A percentile compares a stretch with the other conserved stretches of the same genome.
Evolutionary conservation across 495 filamentous ascomycete species (phyloP).

Genomic region (Thermochaetoides thermophila): DNA sequence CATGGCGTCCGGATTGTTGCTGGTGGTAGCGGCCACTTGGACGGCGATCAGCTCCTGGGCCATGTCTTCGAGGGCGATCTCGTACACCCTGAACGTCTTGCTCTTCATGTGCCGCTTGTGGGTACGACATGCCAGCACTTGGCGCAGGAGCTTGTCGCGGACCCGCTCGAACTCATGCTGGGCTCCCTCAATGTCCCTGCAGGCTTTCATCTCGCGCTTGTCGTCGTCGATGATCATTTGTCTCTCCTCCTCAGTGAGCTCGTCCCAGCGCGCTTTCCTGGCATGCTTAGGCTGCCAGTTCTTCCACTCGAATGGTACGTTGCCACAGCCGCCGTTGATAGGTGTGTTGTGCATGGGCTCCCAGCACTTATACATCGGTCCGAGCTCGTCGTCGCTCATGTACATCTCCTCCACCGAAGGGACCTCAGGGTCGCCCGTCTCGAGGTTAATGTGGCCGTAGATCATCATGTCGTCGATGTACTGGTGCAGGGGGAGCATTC

Average conservation of each 20-base stretch:
- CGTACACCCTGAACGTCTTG: no score
- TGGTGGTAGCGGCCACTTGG: not conserved
- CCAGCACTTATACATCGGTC: slow-evolving; percentile 5
- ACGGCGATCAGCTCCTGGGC: no score
- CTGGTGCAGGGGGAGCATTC: slow-evolving; percentile 30
- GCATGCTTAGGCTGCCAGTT: slow-evolving; percentile 24
- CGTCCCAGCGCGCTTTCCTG: slow-evolving; percentile 19
- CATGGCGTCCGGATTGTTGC: not conserved
- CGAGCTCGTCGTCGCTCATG: slow-evolving; percentile 26
- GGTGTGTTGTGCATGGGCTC: slow-evolving; percentile 1
- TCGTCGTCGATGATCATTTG: slow-evolving; percentile 14
- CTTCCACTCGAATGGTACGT: slow-evolving; percentile 16
- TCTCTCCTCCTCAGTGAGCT: slow-evolving; percentile 13
- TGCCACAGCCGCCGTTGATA: slow-evolving; percentile 16
- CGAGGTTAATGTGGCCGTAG: slow-evolving; percentile 38
- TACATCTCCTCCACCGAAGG: slow-evolving; percentile 29
- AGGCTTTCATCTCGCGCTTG: slow-evolving; percentile 8
- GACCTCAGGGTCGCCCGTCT: slow-evolving; percentile 23
- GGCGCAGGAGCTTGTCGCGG: not conserved
- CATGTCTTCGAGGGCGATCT: no score
- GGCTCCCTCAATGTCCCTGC: slow-evolving; percentile 1
- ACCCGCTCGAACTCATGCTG: not conserved
- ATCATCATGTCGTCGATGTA: slow-evolving; percentile 34
- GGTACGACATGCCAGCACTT: not conserved
- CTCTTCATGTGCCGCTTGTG: no score